These are phyloP conservation scores for Fusarium sp. DNA, from an alignment of 2,329 filamentous ascomycete species.

Conservation along the genomic window DNA sequence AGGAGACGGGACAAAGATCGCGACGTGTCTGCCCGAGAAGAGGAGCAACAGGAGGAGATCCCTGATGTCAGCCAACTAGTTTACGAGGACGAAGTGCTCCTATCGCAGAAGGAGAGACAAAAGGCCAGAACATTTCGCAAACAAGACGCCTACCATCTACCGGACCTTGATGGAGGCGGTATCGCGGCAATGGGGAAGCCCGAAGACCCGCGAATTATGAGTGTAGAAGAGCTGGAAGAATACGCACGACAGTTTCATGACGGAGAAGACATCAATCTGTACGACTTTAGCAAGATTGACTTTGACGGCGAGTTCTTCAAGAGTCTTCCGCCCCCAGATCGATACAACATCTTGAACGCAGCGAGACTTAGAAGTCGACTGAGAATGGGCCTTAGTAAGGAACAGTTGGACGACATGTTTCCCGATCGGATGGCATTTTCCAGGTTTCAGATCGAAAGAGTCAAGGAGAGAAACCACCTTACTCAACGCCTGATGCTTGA, in stretches of 20 bases:
- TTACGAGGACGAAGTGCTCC: conserved; percentile 90
- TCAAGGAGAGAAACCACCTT: conserved; percentile 90
- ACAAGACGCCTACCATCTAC: conserved; percentile 95
- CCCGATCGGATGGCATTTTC: conserved; percentile 98
- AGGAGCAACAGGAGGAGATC: conserved; percentile 73
- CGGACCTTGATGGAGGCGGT: conserved; percentile 81
- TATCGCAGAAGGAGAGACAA: conserved; percentile 81
- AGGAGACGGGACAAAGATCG: conserved; percentile 63
- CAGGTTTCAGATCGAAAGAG: conserved; percentile 94
- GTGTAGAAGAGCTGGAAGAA: conserved; percentile 89
- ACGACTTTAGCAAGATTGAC: conserved; percentile 99
- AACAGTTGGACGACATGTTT: conserved; percentile 96
- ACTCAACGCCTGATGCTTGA: conserved; percentile 96
- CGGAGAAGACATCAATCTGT: conserved; percentile 90
- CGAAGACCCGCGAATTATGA: conserved; percentile 97
- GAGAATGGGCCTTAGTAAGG: conserved; percentile 96
- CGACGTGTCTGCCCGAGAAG: conserved; percentile 53
- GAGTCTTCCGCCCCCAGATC: conserved; percentile 87
- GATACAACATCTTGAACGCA: conserved; percentile 98
- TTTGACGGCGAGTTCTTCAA: conserved; percentile 97
- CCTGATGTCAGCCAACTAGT: conserved; percentile 78
- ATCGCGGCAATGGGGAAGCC: conserved; percentile 89
- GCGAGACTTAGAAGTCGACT: conserved; percentile 88
- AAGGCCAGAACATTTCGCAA: conserved; percentile 85
- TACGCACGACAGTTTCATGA: conserved; percentile 93